Evolutionary conservation across 1,284 basidiomycete species (phyloP).

Genomic region (Fomitopsis pinicola): DNA sequence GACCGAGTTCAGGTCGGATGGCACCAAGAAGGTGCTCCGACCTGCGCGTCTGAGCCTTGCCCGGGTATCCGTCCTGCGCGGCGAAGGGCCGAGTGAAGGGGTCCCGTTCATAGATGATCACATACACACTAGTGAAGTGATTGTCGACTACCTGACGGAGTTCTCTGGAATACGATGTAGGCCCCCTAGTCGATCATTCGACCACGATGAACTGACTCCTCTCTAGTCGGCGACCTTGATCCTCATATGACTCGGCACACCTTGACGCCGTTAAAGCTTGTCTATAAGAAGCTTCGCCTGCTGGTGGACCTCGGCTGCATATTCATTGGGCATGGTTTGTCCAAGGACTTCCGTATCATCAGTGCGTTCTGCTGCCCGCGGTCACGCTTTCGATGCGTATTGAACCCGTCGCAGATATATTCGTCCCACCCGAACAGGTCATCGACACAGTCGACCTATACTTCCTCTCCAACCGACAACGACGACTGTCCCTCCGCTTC

Average conservation of each 20-base stretch:
- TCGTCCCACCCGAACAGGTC: slow-evolving; percentile 92
- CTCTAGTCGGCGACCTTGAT: slow-evolving; percentile 86
- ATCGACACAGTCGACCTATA: slow-evolving; percentile 97
- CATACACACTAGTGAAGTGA: slow-evolving; percentile 91
- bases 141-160: slow-evolving; percentile 96
- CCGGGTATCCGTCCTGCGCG: slow-evolving; percentile 91
- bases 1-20: slow-evolving; percentile 91
- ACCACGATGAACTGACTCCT: background rate
- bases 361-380: slow-evolving; percentile 49
- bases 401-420: slow-evolving; percentile 66
- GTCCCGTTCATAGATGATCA: slow-evolving; percentile 97
- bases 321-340: slow-evolving; percentile 97
- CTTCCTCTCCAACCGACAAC: slow-evolving; percentile 76
- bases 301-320: slow-evolving; percentile 94
- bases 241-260: slow-evolving; percentile 82
- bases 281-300: slow-evolving; percentile 96
- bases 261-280: slow-evolving; percentile 90
- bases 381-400: background rate
- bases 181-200: slow-evolving; percentile 22
- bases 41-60: slow-evolving; percentile 92
- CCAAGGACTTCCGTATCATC: slow-evolving; percentile 99
- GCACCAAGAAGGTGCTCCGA: slow-evolving; percentile 88
- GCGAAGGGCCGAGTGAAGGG: slow-evolving; percentile 75
- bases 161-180: slow-evolving; percentile 92
- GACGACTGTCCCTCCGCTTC: slow-evolving; percentile 91